Conservation (phyloP, 2,329 filamentous ascomycete species). For the Cytospora piceae region DNA sequence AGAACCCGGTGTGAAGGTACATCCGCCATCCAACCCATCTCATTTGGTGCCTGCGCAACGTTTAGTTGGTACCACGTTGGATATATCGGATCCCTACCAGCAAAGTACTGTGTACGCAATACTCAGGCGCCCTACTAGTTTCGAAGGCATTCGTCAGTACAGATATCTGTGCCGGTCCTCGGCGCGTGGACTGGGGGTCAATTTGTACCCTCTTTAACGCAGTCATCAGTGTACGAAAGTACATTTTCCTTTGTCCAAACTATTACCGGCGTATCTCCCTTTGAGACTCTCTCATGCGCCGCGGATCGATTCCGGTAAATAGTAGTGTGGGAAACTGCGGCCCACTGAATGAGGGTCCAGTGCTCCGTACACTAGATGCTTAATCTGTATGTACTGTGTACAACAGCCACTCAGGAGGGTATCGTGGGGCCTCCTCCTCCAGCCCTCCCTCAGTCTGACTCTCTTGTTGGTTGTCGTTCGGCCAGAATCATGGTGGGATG, state of each 20-base stretch:
- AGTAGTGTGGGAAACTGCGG: background rate
- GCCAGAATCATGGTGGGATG: conserved; percentile 6
- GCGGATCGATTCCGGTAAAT: conserved; percentile 1
- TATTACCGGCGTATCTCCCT: background rate
- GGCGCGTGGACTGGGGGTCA: background rate
- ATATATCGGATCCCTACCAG: background rate
- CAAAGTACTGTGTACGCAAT: background rate
- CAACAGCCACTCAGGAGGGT: conserved; percentile 8
- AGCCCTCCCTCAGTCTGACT: background rate
- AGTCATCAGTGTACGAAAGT: background rate
- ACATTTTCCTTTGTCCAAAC: background rate
- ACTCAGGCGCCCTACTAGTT: background rate
- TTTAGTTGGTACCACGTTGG: background rate
- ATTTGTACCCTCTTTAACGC: background rate
- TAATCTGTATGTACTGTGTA: background rate
- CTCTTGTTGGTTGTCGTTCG: background rate
- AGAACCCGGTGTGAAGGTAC: no score
- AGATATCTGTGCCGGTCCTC: background rate
- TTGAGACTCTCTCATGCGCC: background rate
- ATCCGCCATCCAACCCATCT: background rate
- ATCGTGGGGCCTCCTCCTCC: conserved; percentile 18
- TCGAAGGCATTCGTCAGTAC: background rate
- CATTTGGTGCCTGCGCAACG: background rate
- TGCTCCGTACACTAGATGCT: background rate
- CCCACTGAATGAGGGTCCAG: background rate